Evolutionary conservation across 2,329 filamentous ascomycete species (phyloP), one percentile per base, ranked within the genome.

Genomic region (Hysterium pulicare): DNA sequence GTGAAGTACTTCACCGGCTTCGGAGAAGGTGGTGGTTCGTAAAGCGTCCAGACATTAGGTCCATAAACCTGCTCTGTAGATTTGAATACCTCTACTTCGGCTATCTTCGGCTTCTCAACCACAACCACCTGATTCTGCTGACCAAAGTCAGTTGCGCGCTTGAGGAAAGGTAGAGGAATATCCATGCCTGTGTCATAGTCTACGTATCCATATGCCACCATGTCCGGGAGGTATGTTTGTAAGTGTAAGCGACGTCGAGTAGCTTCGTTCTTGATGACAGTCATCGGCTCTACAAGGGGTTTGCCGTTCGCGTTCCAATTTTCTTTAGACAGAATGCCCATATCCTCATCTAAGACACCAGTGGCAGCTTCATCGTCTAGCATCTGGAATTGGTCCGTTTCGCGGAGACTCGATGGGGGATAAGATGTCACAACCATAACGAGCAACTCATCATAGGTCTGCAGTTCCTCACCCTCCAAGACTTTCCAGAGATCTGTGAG

Each of bases 121-220:
- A n/a, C n/a, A n/a, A n/a, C n/a, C n/a, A 34, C n/a, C 32, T 16
- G 7, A 15, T 34, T 10, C 32, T 16, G 7, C 24, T 28, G 24
- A 28, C 24, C 24, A 28, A 28, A 28, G 13, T 28, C 24, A 28
- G 24, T 28, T 8, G 24, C 24, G 8, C 8, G 24, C 13, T 8
- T 13, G 24, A 28, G 8, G 24, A 28, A 28, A 7, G 24, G 24
- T 7, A 13, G 8, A 13, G 24, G 24, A 28, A 28, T 7, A 28
- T 28, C 24, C 24, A 7, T 28, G 13, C 24, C 24, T 13, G 24
- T 28, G 8, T 34, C n/a, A 8, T 8, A 8, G 61, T 83, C 71
- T 24, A 82, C 66, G 55, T 77, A 75, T 2, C 84, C 83, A 72
- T 76, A 86, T n/a, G 77, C 48, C 54, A 81, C 70, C 74, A 86